These are phyloP conservation scores for Candida wancherniae DNA, from an alignment of 805 yeast species.

Conservation along the genomic window DNA sequence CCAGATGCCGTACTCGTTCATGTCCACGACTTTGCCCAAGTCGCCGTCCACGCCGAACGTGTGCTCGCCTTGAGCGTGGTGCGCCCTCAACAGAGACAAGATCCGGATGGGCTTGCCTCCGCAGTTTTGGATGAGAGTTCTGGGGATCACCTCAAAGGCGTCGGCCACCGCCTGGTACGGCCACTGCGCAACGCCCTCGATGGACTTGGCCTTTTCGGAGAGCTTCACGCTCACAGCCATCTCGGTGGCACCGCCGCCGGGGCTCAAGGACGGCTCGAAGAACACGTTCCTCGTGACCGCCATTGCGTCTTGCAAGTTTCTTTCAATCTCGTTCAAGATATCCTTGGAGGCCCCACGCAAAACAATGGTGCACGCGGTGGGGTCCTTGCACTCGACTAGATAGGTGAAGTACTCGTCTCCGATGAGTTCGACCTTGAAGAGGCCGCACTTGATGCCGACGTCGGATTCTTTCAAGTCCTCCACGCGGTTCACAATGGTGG, in stretches of 20 bases:
- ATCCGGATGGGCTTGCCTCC: constrained; percentile 95
- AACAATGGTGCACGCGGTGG: constrained; percentile 89
- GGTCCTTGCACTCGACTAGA: constrained; percentile 72
- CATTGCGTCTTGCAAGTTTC: constrained; percentile 98
- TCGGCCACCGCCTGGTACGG: constrained; percentile 99
- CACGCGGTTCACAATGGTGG: constrained; percentile 90
- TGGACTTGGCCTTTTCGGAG: constrained; percentile 83
- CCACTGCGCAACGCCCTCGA: constrained; percentile 97
- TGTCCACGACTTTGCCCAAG: constrained; percentile 87
- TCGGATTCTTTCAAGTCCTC: constrained; percentile 92
- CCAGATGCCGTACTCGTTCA: constrained; percentile 96
- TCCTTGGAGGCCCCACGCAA: constrained; percentile 97
- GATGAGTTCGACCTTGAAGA: constrained; percentile 87
- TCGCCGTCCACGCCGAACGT: constrained; percentile 96
- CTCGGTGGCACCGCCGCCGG: constrained; percentile 99
- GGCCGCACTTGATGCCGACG: constrained; percentile 83
- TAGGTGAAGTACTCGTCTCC: constrained; percentile 97
- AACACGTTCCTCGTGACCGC: constrained; percentile 93
- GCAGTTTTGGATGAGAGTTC: constrained; percentile 94
- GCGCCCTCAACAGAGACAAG: constrained; percentile 87
- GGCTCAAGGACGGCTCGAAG: constrained; percentile 90
- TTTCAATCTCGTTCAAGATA: constrained; percentile 90
- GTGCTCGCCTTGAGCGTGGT: constrained; percentile 84
- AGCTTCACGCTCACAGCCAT: constrained; percentile 93
- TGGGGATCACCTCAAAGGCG: constrained; percentile 97